Percentiles rank a stretch among this genome's conserved stretches.
These are phyloP conservation scores for Trichoderma afroharzianum DNA, from an alignment of 2,329 filamentous ascomycete species.

Conservation along the genomic window DNA sequence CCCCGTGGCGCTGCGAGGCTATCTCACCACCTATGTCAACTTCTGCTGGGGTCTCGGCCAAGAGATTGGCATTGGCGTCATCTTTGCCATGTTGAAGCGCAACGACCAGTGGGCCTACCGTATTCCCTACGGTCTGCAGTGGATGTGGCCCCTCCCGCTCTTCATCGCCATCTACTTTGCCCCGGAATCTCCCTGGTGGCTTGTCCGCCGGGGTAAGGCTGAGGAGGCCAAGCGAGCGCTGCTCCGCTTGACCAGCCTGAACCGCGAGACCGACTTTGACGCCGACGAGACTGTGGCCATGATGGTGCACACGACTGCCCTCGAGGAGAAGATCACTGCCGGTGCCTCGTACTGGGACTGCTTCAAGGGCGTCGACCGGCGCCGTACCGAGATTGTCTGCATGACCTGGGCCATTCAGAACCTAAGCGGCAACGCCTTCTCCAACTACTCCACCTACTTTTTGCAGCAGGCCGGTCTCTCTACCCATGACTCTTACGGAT, in stretches of 20 bases:
- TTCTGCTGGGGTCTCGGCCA: constrained; percentile 77
- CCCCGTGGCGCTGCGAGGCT: constrained; percentile 67
- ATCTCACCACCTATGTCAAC: constrained; percentile 71
- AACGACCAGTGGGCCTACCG: constrained; percentile 66
- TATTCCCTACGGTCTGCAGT: constrained; percentile 70
- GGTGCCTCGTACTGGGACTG: constrained; percentile 78
- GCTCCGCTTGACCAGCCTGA: constrained; percentile 59
- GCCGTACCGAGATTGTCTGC: constrained; percentile 70
- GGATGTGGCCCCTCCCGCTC: constrained; percentile 72
- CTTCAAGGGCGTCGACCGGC: constrained; percentile 73
- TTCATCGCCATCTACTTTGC: constrained; percentile 64
- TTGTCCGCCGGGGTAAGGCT: constrained; percentile 63
- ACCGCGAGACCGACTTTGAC: constrained; percentile 68
- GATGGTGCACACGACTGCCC: constrained; percentile 85
- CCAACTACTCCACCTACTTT: constrained; percentile 64
- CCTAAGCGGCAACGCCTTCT: constrained; percentile 60
- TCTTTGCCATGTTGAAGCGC: constrained; percentile 62
- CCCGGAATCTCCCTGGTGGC: constrained; percentile 71
- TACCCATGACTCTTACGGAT: constrained; percentile 51
- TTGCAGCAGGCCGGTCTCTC: constrained; percentile 56
- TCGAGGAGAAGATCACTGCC: constrained; percentile 71
- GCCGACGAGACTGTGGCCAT: constrained; percentile 82
- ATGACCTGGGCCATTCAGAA: constrained; percentile 64
- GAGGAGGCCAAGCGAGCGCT: constrained; percentile 65
- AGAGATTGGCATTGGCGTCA: constrained; percentile 69